A percentile compares a stretch with the other conserved stretches of the same genome.
These are phyloP conservation scores for Immersiporthe knoxdaviesiana DNA, from an alignment of 2,329 filamentous ascomycete species.

Conservation along the genomic window DNA sequence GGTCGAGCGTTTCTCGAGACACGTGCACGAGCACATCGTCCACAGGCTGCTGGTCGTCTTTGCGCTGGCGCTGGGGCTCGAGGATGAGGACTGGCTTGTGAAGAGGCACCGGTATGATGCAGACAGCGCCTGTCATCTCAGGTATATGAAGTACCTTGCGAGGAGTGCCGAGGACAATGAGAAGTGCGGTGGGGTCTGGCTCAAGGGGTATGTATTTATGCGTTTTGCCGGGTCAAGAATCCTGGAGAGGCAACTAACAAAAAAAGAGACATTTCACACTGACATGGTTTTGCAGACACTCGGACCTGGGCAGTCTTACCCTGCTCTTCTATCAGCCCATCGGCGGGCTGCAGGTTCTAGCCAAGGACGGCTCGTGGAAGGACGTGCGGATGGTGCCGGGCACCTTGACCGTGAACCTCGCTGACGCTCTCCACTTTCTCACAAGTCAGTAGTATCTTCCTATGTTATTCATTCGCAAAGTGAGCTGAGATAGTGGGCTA, in stretches of 20 bases:
- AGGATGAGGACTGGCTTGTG: conserved; percentile 59
- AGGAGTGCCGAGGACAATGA: conserved; percentile 45
- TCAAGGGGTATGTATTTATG: conserved; percentile 38
- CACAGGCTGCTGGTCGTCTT: conserved; percentile 59
- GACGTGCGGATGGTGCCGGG: conserved; percentile 36
- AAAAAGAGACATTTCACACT: too few relatives aligned
- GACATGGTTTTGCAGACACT: conserved; percentile 44
- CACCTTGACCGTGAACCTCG: conserved; percentile 53
- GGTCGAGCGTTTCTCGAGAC: conserved; percentile 56
- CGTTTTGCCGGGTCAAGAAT: too few relatives aligned
- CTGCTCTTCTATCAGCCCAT: conserved; percentile 60
- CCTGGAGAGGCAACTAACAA: too few relatives aligned
- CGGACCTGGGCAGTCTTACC: conserved; percentile 55
- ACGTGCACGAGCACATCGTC: conserved; percentile 49
- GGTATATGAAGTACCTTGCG: conserved; percentile 61
- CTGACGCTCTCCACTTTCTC: conserved; percentile 49
- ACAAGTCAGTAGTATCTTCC: conserved; percentile 39
- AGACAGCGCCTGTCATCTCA: conserved; percentile 58
- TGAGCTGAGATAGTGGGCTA: too few relatives aligned
- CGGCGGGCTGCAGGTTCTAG: conserved; percentile 53
- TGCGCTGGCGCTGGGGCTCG: conserved; percentile 60
- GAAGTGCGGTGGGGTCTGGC: conserved; percentile 41
- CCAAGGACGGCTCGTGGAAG: conserved; percentile 46
- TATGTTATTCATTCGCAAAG: too few relatives aligned
- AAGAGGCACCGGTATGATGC: conserved; percentile 58